phyloP scores from a whole-genome alignment of 1,284 basidiomycete species.

The Ustilago crameri region DNA sequence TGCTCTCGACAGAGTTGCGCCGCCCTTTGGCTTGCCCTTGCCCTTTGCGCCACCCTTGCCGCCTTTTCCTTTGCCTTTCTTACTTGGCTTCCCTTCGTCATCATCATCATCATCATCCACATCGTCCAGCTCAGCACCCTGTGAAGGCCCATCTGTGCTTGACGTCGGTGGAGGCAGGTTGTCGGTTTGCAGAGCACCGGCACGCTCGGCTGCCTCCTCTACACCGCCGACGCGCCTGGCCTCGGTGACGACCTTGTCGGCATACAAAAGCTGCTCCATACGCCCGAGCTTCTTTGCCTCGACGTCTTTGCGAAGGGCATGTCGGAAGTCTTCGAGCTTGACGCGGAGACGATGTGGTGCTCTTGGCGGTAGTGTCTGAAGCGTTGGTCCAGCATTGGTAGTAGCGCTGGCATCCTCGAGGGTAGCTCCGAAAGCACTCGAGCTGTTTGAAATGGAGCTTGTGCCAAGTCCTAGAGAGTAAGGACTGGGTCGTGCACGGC shows the following conservation, averaged over 20 bases:
- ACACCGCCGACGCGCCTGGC: slow-evolving; percentile 61
- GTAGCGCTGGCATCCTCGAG: slow-evolving; percentile 20
- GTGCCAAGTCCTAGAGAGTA: slow-evolving; percentile 52
- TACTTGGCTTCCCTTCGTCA: slow-evolving; percentile 20
- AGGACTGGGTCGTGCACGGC: slow-evolving; percentile 72
- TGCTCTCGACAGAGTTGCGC: slow-evolving; percentile 21
- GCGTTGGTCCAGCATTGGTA: slow-evolving; percentile 8
- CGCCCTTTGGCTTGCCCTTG: slow-evolving; percentile 25
- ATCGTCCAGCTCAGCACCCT: slow-evolving; percentile 19
- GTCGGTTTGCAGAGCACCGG: slow-evolving; percentile 49
- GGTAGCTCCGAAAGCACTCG: slow-evolving; percentile 30
- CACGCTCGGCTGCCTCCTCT: slow-evolving; percentile 57
- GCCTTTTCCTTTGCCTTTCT: slow-evolving; percentile 24
- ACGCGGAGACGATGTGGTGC: slow-evolving; percentile 55
- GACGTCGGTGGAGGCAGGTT: slow-evolving; percentile 33
- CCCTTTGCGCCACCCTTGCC: slow-evolving; percentile 25
- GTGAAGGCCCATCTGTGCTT: slow-evolving; percentile 11
- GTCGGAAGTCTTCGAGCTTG: slow-evolving; percentile 66
- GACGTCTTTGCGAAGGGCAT: slow-evolving; percentile 64
- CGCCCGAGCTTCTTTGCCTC: slow-evolving; percentile 61
- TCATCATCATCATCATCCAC: slow-evolving; percentile 22
- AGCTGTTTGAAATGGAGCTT: slow-evolving; percentile 42
- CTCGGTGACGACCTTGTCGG: slow-evolving; percentile 64
- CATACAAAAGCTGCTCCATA: slow-evolving; percentile 66
- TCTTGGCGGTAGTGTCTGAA: slow-evolving; percentile 33